A percentile compares a stretch with the other conserved stretches of the same genome.
Evolutionary conservation across 805 yeast genomes (phyloP).

Genomic region (Kuraishia molischiana): DNA sequence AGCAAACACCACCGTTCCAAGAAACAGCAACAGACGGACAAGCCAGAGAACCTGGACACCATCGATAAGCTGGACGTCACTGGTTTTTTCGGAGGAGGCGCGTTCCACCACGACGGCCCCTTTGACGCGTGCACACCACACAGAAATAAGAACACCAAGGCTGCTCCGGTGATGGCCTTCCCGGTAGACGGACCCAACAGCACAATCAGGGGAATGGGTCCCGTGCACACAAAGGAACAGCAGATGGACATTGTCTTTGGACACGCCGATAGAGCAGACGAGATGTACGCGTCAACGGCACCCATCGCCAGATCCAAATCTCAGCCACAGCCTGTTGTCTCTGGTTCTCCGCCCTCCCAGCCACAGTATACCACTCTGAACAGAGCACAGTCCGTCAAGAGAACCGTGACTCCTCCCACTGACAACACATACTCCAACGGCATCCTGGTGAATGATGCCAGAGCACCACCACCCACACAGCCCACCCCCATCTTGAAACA

Average conservation of each 20-base stretch:
- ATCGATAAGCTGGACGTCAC: slow-evolving; percentile 95
- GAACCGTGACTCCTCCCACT: not conserved
- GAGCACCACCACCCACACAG: slow-evolving; percentile 15
- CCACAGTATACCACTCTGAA: not conserved
- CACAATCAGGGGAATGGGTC: slow-evolving; percentile 62
- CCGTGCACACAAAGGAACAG: slow-evolving; percentile 42
- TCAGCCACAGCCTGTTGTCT: not conserved
- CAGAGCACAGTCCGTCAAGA: not conserved
- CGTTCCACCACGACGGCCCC: slow-evolving; percentile 98
- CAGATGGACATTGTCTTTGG: slow-evolving; percentile 77
- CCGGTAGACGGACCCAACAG: slow-evolving; percentile 94
- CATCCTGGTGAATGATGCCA: slow-evolving; percentile 13
- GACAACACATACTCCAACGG: slow-evolving; percentile 20
- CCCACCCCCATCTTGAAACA: slow-evolving; percentile 32
- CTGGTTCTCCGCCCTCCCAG: not conserved
- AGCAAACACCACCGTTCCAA: slow-evolving; percentile 10
- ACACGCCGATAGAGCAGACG: slow-evolving; percentile 37
- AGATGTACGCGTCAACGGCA: slow-evolving; percentile 18
- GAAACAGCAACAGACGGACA: slow-evolving; percentile 30
- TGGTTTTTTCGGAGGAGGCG: slow-evolving; percentile 84
- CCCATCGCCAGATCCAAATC: not conserved
- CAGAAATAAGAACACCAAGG: slow-evolving; percentile 63
- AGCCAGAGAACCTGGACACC: slow-evolving; percentile 76
- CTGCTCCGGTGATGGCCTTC: slow-evolving; percentile 92
- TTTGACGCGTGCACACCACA: slow-evolving; percentile 98